phyloP scores from a whole-genome alignment of 1,284 basidiomycete species.

The Cronartium ribicola region DNA sequence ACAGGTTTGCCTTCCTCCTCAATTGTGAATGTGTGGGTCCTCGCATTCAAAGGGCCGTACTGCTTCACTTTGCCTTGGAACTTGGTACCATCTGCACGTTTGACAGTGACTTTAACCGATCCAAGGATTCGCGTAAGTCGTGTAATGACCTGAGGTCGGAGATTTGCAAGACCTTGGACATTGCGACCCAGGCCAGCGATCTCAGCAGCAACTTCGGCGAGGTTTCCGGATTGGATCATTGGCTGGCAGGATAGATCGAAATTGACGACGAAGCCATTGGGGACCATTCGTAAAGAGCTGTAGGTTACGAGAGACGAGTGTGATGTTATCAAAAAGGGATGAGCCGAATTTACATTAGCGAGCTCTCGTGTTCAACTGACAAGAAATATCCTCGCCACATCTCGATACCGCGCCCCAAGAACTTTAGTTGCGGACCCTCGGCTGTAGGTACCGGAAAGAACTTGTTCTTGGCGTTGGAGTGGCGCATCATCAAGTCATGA shows the following conservation, averaged over 20 bases:
- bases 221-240: slow-evolving; percentile 30
- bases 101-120: slow-evolving; percentile 32
- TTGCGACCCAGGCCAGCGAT: neutral
- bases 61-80: slow-evolving; percentile 28
- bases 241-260: slow-evolving; percentile 39
- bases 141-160: neutral
- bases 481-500: slow-evolving; percentile 35
- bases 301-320: neutral
- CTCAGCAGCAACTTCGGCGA: slow-evolving; percentile 18
- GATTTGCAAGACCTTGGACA: neutral
- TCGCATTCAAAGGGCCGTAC: slow-evolving; percentile 3
- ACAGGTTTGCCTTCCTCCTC: slow-evolving; percentile 7
- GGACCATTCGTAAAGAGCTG: slow-evolving; percentile 37
- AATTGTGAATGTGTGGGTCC: slow-evolving; percentile 4
- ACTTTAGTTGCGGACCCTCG: neutral
- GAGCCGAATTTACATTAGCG: neutral
- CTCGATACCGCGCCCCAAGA: slow-evolving; percentile 16
- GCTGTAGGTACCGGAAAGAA: slow-evolving; percentile 29
- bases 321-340: neutral
- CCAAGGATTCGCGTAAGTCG: slow-evolving; percentile 9
- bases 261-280: slow-evolving; percentile 30
- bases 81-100: slow-evolving; percentile 23
- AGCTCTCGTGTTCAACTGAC: neutral
- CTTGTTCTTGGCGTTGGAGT: slow-evolving; percentile 29
- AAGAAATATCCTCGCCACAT: slow-evolving; percentile 41